These are phyloP conservation scores for Diaporthe humulicola DNA, from an alignment of 2,329 filamentous ascomycete genomes.

Conservation along the genomic window DNA sequence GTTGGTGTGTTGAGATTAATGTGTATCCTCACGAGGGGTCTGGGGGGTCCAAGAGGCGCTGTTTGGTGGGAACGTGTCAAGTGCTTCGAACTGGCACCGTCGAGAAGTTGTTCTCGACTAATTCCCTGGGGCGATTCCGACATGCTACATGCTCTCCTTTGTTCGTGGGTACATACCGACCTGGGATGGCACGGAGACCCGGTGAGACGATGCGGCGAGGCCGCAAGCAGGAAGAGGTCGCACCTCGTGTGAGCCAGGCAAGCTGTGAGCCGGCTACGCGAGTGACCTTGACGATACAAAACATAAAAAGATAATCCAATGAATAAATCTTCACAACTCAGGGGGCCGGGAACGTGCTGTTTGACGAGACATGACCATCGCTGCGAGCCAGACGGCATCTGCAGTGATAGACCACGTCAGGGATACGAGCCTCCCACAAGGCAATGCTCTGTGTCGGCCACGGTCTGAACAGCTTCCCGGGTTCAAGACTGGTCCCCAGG, in stretches of 20 bases:
- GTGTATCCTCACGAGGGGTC: neutral
- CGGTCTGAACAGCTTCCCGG: neutral
- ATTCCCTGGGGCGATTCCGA: too few species aligned
- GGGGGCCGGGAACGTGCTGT: neutral
- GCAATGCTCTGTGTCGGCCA: neutral
- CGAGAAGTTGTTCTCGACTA: neutral
- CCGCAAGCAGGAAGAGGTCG: neutral
- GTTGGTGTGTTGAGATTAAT: neutral
- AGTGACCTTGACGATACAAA: neutral
- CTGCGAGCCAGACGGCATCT: neutral
- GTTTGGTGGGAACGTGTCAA: neutral
- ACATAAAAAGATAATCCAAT: neutral
- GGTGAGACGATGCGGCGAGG: neutral
- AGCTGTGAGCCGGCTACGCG: neutral
- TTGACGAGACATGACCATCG: neutral
- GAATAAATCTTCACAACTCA: neutral
- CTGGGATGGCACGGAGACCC: neutral
- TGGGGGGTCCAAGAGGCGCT: neutral
- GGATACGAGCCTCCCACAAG: neutral
- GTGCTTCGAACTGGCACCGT: neutral
- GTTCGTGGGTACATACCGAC: neutral
- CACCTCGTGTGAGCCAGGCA: neutral
- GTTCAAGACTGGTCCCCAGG: neutral
- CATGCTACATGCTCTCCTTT: neutral
- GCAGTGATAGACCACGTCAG: neutral